These are phyloP conservation scores for Eimeria falciformis DNA, from an alignment of 169 alveolate genomes.

Conservation along the genomic window DNA sequence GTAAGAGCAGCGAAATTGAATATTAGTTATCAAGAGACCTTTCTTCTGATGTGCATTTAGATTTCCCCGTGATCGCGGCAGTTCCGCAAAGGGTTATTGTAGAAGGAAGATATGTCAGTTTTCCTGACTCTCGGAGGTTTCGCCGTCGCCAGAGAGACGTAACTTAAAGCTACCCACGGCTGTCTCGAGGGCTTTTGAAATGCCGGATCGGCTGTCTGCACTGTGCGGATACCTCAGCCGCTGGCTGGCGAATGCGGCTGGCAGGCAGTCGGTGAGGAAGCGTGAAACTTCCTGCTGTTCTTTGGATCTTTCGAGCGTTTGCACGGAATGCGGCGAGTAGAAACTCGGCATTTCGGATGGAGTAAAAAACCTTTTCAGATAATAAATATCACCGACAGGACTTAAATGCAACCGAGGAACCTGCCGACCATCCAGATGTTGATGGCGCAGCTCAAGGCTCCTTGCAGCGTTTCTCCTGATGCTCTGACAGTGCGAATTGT, in stretches of 20 bases:
- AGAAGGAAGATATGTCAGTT: too few relatives aligned
- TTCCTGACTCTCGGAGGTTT: too few relatives aligned
- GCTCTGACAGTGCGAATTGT: too few relatives aligned
- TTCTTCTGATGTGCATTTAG: too few relatives aligned
- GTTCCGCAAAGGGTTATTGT: too few relatives aligned
- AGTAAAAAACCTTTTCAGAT: not conserved
- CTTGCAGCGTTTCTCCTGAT: too few relatives aligned
- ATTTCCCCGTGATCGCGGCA: too few relatives aligned
- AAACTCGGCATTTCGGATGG: not conserved
- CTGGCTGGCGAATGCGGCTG: not conserved
- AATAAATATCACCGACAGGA: not conserved
- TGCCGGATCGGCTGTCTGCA: not conserved
- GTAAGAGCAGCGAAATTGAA: too few relatives aligned
- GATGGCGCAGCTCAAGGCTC: not conserved
- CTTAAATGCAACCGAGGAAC: not conserved
- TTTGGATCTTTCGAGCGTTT: not conserved
- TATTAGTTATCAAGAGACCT: too few relatives aligned
- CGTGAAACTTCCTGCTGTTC: constrained; percentile 13
- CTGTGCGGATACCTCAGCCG: not conserved
- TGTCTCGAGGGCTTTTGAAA: not conserved
- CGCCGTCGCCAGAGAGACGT: too few relatives aligned
- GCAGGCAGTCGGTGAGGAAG: not conserved
- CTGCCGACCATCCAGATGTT: not conserved
- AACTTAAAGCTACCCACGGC: not conserved
- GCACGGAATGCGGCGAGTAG: not conserved